Conservation (phyloP, 192 early-diverging fungal genomes). For the Linderina pennispora region DNA sequence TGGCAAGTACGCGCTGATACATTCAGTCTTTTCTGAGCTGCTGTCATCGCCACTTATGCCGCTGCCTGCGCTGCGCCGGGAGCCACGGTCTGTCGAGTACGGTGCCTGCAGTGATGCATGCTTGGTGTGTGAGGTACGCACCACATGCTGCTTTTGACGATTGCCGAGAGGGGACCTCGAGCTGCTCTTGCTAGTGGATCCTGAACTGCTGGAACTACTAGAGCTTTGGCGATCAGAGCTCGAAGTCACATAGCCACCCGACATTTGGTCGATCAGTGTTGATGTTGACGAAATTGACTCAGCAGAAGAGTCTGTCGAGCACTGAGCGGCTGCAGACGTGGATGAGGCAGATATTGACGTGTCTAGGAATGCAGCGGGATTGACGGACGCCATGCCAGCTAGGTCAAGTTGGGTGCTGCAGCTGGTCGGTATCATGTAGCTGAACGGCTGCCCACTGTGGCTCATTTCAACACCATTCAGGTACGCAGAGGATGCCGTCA, state of each 20-base stretch:
- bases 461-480: too few species aligned
- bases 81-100: conserved; percentile 17
- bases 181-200: conserved; percentile 2
- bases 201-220: not conserved
- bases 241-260: conserved; percentile 13
- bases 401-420: conserved; percentile 17
- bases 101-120: conserved; percentile 17
- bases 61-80: conserved; percentile 7
- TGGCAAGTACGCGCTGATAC: not conserved
- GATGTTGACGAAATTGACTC: not conserved
- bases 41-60: conserved; percentile 6
- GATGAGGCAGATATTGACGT: not conserved
- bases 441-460: too few species aligned
- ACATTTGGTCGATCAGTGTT: conserved; percentile 20
- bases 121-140: conserved; percentile 18
- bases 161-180: not conserved
- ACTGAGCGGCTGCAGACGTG: too few species aligned
- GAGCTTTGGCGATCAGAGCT: too few species aligned
- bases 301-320: too few species aligned
- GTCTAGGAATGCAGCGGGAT: conserved; percentile 5
- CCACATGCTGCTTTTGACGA: conserved; percentile 14
- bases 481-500: too few species aligned
- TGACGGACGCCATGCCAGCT: conserved; percentile 28
- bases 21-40: not conserved
- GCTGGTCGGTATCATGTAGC: conserved; percentile 1